A percentile compares a stretch with the other conserved stretches of the same genome.
phyloP scores from a whole-genome alignment of 2,329 filamentous ascomycete genomes.

The Graphiopsis chlorocephala region DNA sequence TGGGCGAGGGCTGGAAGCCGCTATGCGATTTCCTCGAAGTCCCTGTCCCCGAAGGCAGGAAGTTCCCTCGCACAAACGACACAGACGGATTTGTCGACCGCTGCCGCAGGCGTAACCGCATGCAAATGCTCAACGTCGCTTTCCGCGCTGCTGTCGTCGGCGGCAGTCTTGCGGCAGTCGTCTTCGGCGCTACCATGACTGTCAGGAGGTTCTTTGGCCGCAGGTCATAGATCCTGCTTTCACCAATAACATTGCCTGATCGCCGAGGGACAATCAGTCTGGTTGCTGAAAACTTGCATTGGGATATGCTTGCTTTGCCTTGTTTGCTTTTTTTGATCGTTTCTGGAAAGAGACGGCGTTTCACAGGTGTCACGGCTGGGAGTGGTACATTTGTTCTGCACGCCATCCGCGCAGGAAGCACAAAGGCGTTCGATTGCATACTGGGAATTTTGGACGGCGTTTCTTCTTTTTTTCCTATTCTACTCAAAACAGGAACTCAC shows the following conservation, averaged over 20 bases:
- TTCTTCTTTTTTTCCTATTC: neutral
- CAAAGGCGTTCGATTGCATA: neutral
- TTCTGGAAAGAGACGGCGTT: neutral
- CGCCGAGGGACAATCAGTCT: neutral
- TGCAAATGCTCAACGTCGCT: slow-evolving; percentile 56
- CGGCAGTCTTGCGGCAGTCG: slow-evolving; percentile 45
- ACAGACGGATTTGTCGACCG: slow-evolving; percentile 55
- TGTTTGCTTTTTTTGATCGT: neutral
- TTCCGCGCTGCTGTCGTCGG: slow-evolving; percentile 52
- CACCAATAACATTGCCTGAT: neutral
- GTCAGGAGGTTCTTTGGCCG: slow-evolving; percentile 34
- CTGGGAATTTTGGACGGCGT: neutral
- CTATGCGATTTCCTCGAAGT: slow-evolving; percentile 56
- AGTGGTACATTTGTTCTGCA: neutral
- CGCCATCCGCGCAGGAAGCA: neutral
- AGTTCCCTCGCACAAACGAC: slow-evolving; percentile 54
- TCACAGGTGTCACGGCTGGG: neutral
- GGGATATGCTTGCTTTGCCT: neutral
- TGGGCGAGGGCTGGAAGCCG: slow-evolving; percentile 54
- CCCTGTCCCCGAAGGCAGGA: slow-evolving; percentile 47
- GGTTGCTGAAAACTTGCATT: neutral
- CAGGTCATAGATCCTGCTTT: slow-evolving; percentile 1
- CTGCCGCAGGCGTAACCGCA: slow-evolving; percentile 52
- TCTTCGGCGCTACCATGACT: slow-evolving; percentile 37
- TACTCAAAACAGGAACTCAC: neutral